Evolutionary conservation across 192 early-diverging fungal genomes (phyloP), one percentile per base, ranked within the genome.

Genomic region (Ambispora gerdemannii): DNA sequence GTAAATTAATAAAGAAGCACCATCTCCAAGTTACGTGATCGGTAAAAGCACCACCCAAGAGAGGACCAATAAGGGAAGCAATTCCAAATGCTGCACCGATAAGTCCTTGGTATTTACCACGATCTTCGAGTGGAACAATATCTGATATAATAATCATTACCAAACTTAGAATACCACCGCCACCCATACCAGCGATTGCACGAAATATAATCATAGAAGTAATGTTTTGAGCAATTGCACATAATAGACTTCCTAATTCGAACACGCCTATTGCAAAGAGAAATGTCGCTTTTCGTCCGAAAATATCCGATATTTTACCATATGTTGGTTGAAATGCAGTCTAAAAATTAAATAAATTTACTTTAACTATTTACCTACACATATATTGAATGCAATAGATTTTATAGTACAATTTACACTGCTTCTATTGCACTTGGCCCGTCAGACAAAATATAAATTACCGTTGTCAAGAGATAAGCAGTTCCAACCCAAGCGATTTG

Each of bases 1-100:
- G 95, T 13, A 96, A 65, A 63, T 95, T 96, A 75, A 92, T 87
- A 80, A 83, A 94, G 77, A 94, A 94, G 75, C 87, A 91, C 81
- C 84, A 89, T 17, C 43, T 77, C 90, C 90, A 91, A 30, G 78
- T 81, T 10, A 77, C 58, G 0, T 74, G 59, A 47, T 98, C 88
- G 28, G 89, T 90, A 50, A 98, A 90, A 8, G 88, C 74, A 32
- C 96, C 96, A 65, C 96, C 96, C 11, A 94, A 63, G 13, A 95
- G 79, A 0, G 96, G 93, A 2, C 92, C 96, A 17, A 93, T 63
- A 2, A 92, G 86, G 2, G 89, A 88, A 4, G 91, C 85, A 50
- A 92, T 66, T 4, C 89, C 92, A 82, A 93, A 91, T 0, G 90
- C 88, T 59, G 85, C 88, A 28, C 90, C 90, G 20, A 93, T 84